A percentile compares a stretch with the other conserved stretches of the same genome.
These are phyloP conservation scores for Gastrodia elata DNA, from an alignment of 106 monocot species.

Conservation along the genomic window DNA sequence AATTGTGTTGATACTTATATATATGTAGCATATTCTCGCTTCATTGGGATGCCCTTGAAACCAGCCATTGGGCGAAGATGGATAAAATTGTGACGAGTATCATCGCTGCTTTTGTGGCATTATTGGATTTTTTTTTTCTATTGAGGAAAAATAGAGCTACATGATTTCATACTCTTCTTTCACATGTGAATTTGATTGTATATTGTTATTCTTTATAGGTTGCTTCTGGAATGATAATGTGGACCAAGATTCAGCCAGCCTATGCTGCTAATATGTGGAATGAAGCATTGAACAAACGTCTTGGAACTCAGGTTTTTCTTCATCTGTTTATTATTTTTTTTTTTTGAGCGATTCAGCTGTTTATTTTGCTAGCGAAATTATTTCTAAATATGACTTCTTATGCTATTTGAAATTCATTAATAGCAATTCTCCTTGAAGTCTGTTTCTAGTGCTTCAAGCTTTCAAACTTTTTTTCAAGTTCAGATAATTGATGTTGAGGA, in stretches of 20 bases:
- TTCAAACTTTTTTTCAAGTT: not conserved
- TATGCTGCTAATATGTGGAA: conserved; percentile 95
- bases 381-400: not conserved
- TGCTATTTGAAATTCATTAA: not conserved
- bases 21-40: not conserved
- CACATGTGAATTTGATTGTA: not conserved
- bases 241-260: conserved; percentile 69
- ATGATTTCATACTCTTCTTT: not conserved
- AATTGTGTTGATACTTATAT: not conserved
- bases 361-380: not conserved
- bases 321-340: no score
- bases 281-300: conserved; percentile 89
- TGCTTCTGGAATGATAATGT: conserved; percentile 94
- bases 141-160: not conserved
- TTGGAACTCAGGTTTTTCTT: conserved; percentile 69
- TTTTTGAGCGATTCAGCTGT: no score
- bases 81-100: not conserved
- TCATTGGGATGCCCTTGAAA: not conserved
- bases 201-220: conserved; percentile 31
- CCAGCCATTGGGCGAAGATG: not conserved
- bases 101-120: not conserved
- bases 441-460: not conserved
- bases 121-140: not conserved
- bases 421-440: not conserved
- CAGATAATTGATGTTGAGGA: not conserved